phyloP scores from a whole-genome alignment of 257 asterid species.

The Gentiana dahurica region DNA sequence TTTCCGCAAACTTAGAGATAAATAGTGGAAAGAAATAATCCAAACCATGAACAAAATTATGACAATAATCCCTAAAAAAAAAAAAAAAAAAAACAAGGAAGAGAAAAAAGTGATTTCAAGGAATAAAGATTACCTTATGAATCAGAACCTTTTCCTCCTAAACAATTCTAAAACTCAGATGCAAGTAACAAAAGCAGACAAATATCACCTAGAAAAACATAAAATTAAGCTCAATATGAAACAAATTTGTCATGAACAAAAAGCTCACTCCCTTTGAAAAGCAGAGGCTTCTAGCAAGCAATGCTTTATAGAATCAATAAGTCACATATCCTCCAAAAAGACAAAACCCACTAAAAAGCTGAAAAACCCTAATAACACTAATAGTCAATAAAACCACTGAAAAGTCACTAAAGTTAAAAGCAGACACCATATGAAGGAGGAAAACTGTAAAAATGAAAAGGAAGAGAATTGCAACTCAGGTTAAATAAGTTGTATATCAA shows the following conservation, averaged over 20 bases:
- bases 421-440: slow-evolving; percentile 23
- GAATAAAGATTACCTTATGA: background rate
- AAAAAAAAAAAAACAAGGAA: background rate
- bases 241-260: background rate
- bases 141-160: background rate
- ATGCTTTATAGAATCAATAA: background rate
- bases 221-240: slow-evolving; percentile 8
- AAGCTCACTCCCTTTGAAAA: background rate
- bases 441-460: slow-evolving; percentile 15
- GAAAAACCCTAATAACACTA: too few species aligned
- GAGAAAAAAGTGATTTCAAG: background rate
- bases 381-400: too few species aligned
- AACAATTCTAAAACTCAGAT: slow-evolving; percentile 3
- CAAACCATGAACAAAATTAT: too few species aligned
- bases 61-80: too few species aligned
- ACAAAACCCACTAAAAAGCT: slow-evolving; percentile 4
- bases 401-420: slow-evolving; percentile 27
- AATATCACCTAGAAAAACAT: background rate
- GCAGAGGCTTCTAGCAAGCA: background rate
- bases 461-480: slow-evolving; percentile 6
- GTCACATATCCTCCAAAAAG: slow-evolving; percentile 19
- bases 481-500: slow-evolving; percentile 3
- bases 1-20: too few species aligned
- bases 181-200: slow-evolving; percentile 10
- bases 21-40: too few species aligned